Conservation (phyloP, 202 grass and related monocot genomes). For the Eragrostis tef region DNA sequence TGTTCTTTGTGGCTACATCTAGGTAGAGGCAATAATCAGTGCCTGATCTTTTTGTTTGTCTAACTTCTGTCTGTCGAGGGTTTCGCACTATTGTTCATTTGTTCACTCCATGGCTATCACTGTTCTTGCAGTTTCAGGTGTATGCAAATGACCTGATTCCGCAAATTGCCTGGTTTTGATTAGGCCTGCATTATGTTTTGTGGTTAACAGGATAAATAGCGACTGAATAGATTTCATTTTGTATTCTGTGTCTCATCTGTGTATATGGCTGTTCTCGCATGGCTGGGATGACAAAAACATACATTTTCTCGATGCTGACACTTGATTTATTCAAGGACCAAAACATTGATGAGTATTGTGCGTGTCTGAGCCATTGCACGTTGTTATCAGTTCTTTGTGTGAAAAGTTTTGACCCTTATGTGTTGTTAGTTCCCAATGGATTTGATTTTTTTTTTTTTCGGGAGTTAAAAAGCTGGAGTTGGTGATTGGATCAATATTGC, state of each 20-base stretch:
- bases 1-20: not conserved
- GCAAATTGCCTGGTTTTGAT: not conserved
- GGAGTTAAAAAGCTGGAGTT: not conserved
- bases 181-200: not conserved
- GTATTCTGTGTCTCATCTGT: not conserved
- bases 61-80: not conserved
- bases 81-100: slow-evolving; percentile 18
- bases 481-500: not conserved
- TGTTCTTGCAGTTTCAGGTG: not conserved
- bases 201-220: not conserved
- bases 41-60: not conserved
- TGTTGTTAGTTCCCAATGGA: not conserved
- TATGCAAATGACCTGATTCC: slow-evolving; percentile 30
- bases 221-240: not conserved
- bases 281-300: slow-evolving; percentile 56
- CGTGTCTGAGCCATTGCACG: slow-evolving; percentile 54
- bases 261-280: not conserved
- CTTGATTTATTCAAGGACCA: slow-evolving; percentile 52
- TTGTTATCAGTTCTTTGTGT: not conserved
- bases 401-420: not conserved
- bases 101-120: not conserved
- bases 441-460: not conserved
- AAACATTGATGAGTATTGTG: slow-evolving; percentile 65
- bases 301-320: slow-evolving; percentile 67
- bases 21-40: not conserved